Evolutionary conservation across 208 protist species (phyloP).

Genomic region (Leishmania guyanensis): DNA sequence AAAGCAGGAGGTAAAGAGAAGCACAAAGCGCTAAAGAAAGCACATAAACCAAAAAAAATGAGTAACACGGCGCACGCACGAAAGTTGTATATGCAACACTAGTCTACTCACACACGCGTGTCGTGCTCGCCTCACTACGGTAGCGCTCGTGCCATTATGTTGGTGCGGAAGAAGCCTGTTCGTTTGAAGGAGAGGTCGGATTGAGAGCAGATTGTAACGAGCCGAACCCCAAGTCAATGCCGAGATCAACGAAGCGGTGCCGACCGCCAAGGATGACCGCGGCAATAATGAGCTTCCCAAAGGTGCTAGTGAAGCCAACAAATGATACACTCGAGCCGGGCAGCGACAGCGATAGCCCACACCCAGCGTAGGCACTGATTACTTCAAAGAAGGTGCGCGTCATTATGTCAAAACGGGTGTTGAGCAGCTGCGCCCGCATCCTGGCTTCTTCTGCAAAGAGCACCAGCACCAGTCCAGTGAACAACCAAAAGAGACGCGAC

Average conservation of each 20-base stretch:
- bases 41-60: not conserved
- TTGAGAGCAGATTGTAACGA: conserved; percentile 39
- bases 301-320: conserved; percentile 41
- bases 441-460: conserved; percentile 56
- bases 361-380: conserved; percentile 74
- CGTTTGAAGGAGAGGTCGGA: not conserved
- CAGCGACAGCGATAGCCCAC: conserved; percentile 58
- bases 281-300: conserved; percentile 64
- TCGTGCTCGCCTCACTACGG: not conserved
- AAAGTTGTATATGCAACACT: not conserved
- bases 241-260: conserved; percentile 80
- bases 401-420: conserved; percentile 68
- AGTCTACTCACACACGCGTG: not conserved
- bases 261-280: conserved; percentile 73
- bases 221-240: conserved; percentile 71
- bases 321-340: conserved; percentile 44
- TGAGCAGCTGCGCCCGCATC: conserved; percentile 25
- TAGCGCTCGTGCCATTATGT: not conserved
- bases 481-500: conserved; percentile 82
- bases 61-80: not conserved
- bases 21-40: not conserved
- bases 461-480: conserved; percentile 59
- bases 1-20: not conserved
- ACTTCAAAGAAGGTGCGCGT: conserved; percentile 80
- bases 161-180: not conserved